Base-by-base conservation (phyloP, 345 rosid species). In the Ricinus communis region DNA sequence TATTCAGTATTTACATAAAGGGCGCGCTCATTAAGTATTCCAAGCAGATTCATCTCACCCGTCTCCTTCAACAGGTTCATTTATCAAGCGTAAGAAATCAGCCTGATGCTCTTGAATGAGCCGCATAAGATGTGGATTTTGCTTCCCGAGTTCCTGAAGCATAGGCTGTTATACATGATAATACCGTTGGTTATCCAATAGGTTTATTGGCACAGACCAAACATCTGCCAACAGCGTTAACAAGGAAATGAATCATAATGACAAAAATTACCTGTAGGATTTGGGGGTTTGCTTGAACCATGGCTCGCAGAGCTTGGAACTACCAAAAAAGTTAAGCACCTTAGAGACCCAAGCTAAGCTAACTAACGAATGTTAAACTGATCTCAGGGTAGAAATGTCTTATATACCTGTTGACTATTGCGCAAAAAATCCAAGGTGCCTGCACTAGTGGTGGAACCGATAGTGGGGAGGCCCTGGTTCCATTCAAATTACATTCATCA, bases 71-170 rank as follows among this genome's bases (percentile, higher is more conserved):
- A 76, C 75, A 14, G 96, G 97, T 78, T 93, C 98, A 38, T 93
- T 93, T 57, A 93, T 87, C 76, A 93, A 77, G 45, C 87, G 96
- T 76, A 91, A 85, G 67, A 93, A 93, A 62, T 93, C 98, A 19
- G 90, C 83, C 78, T 91, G 96, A 72, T 93, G 97, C 69, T 89
- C 98, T 84, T 89, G 93, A 74, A 93, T 89, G 66, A 91, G 85
- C 49, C 92, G 82, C 89, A 89, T 81, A 64, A 93, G 75, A n/a
- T 90, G 84, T 62, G 97, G 97, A 77, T 93, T 90, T 69, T 93
- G 95, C 73, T 89, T 89, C 52, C 98, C 97, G 70, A 93, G 81
- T 76, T 93, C 96, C 79, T 87, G 98, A 79, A 93, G 93, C 98
- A 93, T 86, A 38, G 95, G 98, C 98, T 93, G 83, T 71, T 67